phyloP scores from a whole-genome alignment of 352 stramenopile genomes.

The Blastocystis sp. region DNA sequence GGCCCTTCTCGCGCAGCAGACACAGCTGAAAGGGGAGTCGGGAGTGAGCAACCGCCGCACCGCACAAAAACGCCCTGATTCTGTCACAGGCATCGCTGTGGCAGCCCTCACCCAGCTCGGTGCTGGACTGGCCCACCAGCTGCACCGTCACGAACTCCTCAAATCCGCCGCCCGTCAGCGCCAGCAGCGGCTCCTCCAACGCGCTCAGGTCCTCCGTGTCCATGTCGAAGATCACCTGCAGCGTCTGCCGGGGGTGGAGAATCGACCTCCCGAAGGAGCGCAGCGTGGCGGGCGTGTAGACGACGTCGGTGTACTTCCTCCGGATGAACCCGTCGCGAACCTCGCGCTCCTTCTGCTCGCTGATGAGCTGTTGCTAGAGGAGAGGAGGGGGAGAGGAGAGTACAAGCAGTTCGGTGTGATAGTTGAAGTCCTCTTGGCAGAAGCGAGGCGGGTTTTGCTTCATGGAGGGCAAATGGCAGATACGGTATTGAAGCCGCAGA shows the following conservation, averaged over 20 bases:
- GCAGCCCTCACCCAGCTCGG: background rate
- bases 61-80: background rate
- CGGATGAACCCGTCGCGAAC: too few species aligned
- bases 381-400: background rate
- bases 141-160: background rate
- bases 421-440: constrained; percentile 13
- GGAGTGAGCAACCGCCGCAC: background rate
- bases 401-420: background rate
- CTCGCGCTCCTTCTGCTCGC: constrained; percentile 1
- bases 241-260: background rate
- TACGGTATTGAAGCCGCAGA: constrained; percentile 5
- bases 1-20: background rate
- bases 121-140: background rate
- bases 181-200: background rate
- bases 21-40: constrained; percentile 16
- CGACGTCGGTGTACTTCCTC: constrained; percentile 16
- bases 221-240: constrained; percentile 9
- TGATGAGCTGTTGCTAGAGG: background rate
- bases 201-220: background rate
- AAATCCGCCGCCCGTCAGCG: background rate
- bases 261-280: background rate
- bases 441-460: background rate
- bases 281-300: background rate
- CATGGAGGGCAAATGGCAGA: background rate
- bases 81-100: background rate